Evolutionary conservation across 164 flowering plant species (phyloP), one percentile per base, ranked within the genome.

Genomic region (Piper longum): DNA sequence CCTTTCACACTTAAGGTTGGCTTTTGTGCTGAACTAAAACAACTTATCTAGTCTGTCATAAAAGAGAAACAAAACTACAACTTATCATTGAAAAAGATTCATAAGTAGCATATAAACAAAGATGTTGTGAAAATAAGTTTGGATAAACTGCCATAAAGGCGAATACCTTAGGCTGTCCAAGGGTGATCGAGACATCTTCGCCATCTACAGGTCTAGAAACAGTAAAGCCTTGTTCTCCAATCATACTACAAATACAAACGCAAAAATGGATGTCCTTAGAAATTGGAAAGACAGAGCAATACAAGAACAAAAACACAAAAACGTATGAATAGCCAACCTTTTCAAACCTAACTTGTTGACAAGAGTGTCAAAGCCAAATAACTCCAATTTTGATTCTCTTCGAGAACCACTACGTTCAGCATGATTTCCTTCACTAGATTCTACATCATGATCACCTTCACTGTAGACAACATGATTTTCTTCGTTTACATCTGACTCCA

Each of bases 291-390:
- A 48, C 52, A 12, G 9, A 48, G 12, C 9, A 2, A 48, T 48
- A 9, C 9, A 48, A 48, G 14, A 8, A 48, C 14, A 5, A 48
- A 48, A 9, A 14, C 48, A 48, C 14, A 14, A 48, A 48, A 48
- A 48, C 1, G 0, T 48, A 12, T 48, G 11, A 5, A 48, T 9
- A 48, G 48, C 14, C 52, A 78, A 93, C 99, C 97, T 90, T 74
- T 78, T 87, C 36, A 93, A 87, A 36, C 99, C 99, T 65, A 93
- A 86, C 72, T 88, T 90, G 67, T 87, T 90, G 60, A 93, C 97
- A 65, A 93, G 96, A 61, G 99, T 88, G 77, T 90, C 97, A 74
- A 93, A 90, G 74, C 99, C 99, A 79, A 93, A 93, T 75, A 93
- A 71, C 73, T 93, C 99, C 81, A 93, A 61, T 71, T 85, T 93